Conservation (phyloP, 768 basidiomycete species). For the Myochromella boudieri region DNA sequence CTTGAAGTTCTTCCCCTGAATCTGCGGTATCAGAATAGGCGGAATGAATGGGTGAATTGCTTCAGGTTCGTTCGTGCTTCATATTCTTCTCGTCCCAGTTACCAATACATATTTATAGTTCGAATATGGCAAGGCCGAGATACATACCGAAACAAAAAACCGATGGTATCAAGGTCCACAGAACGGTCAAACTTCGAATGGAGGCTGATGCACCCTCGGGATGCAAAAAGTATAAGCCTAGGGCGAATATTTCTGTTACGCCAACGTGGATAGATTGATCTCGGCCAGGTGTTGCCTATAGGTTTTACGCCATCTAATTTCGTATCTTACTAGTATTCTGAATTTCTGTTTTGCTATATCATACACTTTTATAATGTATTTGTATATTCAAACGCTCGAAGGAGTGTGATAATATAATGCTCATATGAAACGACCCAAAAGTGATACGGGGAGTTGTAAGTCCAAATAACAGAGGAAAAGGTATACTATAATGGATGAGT, state of each 20-base stretch:
- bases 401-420: too few species aligned
- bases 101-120: not conserved
- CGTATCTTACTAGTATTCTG: too few species aligned
- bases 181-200: conserved; percentile 52
- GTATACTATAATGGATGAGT: too few species aligned
- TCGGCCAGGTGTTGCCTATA: too few species aligned
- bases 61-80: conserved; percentile 16
- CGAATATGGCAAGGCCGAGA: conserved; percentile 37
- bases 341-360: not conserved
- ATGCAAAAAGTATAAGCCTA: conserved; percentile 26
- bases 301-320: too few species aligned
- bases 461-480: too few species aligned
- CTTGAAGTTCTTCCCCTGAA: conserved; percentile 46
- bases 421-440: too few species aligned
- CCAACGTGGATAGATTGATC: conserved; percentile 36
- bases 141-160: conserved; percentile 36
- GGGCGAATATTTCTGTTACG: conserved; percentile 26
- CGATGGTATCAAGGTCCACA: conserved; percentile 42
- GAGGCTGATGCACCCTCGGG: conserved; percentile 36
- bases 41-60: conserved; percentile 26
- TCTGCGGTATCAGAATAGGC: conserved; percentile 31
- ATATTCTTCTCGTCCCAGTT: not conserved
- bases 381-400: too few species aligned
- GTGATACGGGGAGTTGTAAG: too few species aligned
- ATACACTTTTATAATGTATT: not conserved